Evolutionary conservation across 306 rosid species (phyloP), one percentile per base, ranked within the genome.

Genomic region (Ceratonia siliqua): DNA sequence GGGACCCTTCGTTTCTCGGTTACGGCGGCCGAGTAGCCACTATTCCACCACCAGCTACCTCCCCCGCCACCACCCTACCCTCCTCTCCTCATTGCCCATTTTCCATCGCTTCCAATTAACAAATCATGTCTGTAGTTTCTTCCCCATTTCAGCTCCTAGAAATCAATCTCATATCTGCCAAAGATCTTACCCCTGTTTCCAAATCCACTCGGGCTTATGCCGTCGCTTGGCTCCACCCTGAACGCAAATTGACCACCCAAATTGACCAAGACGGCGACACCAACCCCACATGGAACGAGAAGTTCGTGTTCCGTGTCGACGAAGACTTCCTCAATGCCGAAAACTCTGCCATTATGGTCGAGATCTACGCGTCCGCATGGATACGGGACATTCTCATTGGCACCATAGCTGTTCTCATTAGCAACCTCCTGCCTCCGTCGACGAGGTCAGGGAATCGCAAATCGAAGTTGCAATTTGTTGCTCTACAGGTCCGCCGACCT

Each of bases 261-360:
- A 76, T 86, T 3, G 95, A 89, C 48, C 62, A 70, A 10, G 72
- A 52, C 1, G 96, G 96, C 11, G 74, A 84, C 49, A 87, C 81
- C 15, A 79, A 69, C 63, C 97, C 98, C 0, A 83, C 82, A 0
- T 94, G 97, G 98, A 88, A 91, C 75, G 93, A 94, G 67, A 91
- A 88, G 43, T 88, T 94, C 52, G 90, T 92, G 10, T 94, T 91
- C 76, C 86, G 82, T 1, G 87, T 94, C 1, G 87, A 85, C 3
- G 76, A 86, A 0, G 72, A 82, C 1, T 84, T 89, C 54, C 88
- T 91, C 65, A 50, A 25, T 0, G 61, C 76, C 2, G 83, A 75
- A 2, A 68, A 35, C 20, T 80, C 96, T 7, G 63, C 84, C 15
- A 55, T 94, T 41, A 85, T 72, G 79, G 68, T 90, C 20, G 92